A percentile compares a stretch with the other conserved stretches of the same genome.
Conservation (phyloP, 768 basidiomycete species). For the Mycena amicta region DNA sequence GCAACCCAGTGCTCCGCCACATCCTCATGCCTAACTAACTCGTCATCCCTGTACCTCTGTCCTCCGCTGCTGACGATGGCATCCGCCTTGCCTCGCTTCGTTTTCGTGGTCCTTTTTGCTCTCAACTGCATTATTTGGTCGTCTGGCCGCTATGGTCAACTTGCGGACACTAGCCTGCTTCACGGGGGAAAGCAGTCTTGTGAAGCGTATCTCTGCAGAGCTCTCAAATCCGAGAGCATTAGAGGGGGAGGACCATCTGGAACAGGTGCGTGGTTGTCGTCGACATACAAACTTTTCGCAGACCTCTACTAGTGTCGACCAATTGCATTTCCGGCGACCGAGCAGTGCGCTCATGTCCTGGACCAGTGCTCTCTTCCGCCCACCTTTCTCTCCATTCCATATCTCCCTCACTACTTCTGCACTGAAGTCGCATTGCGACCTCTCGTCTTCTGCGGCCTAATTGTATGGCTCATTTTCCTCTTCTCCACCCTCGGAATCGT, state of each 20-base stretch:
- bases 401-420: slow-evolving; percentile 75
- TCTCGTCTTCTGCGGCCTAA: slow-evolving; percentile 59
- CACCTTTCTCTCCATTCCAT: slow-evolving; percentile 72
- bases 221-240: slow-evolving; percentile 31
- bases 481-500: slow-evolving; percentile 96
- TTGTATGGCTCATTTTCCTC: slow-evolving; percentile 86
- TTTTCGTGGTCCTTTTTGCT: slow-evolving; percentile 55
- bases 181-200: slow-evolving; percentile 38
- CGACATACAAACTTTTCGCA: not conserved
- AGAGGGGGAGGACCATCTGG: slow-evolving; percentile 19
- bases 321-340: slow-evolving; percentile 47
- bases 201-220: slow-evolving; percentile 46
- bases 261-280: slow-evolving; percentile 30
- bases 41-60: not conserved
- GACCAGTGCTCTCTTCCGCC: slow-evolving; percentile 56
- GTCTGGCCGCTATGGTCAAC: slow-evolving; percentile 51
- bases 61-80: slow-evolving; percentile 42
- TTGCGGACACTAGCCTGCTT: slow-evolving; percentile 27
- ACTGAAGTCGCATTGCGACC: slow-evolving; percentile 56
- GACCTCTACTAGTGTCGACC: slow-evolving; percentile 68
- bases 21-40: not conserved
- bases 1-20: too few relatives aligned
- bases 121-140: slow-evolving; percentile 71
- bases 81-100: slow-evolving; percentile 44
- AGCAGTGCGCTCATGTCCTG: slow-evolving; percentile 69